These are phyloP conservation scores for Metahyphopichia silvanorum DNA, from an alignment of 805 yeast genomes.

Conservation along the genomic window DNA sequence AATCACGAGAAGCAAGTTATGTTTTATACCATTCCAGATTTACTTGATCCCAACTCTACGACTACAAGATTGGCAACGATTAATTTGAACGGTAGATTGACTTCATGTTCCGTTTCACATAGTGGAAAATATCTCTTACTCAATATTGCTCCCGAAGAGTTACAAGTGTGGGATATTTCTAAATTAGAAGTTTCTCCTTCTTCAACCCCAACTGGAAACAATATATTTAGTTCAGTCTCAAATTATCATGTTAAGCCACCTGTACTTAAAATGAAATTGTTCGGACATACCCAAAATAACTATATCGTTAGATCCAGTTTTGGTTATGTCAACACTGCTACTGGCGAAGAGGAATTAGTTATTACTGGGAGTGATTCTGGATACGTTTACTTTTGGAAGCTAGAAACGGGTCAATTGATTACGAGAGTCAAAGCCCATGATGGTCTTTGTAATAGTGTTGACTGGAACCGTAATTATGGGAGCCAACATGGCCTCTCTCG, in stretches of 20 bases:
- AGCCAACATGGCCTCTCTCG: constrained; percentile 10
- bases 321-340: constrained; percentile 49
- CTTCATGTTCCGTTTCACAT: constrained; percentile 59
- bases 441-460: constrained; percentile 71
- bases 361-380: constrained; percentile 87
- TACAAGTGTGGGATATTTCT: constrained; percentile 77
- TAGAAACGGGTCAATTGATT: constrained; percentile 64
- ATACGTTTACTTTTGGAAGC: constrained; percentile 73
- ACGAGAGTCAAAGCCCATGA: constrained; percentile 60
- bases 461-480: constrained; percentile 51
- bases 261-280: constrained; percentile 56
- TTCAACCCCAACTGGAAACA: constrained; percentile 1
- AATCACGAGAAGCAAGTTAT: constrained; percentile 61
- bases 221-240: constrained; percentile 7
- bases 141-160: constrained; percentile 68
- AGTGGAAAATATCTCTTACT: constrained; percentile 55
- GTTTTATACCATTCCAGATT: constrained; percentile 51
- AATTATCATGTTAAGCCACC: constrained; percentile 32
- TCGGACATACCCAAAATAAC: constrained; percentile 70
- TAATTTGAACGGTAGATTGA: constrained; percentile 54
- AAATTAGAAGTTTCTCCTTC: constrained; percentile 7
- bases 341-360: constrained; percentile 56
- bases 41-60: constrained; percentile 26
- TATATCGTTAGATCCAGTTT: constrained; percentile 74
- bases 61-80: constrained; percentile 41